A percentile compares a stretch with the other conserved stretches of the same genome.
Conservation (phyloP, 306 rosid genomes). For the Geum urbanum region DNA sequence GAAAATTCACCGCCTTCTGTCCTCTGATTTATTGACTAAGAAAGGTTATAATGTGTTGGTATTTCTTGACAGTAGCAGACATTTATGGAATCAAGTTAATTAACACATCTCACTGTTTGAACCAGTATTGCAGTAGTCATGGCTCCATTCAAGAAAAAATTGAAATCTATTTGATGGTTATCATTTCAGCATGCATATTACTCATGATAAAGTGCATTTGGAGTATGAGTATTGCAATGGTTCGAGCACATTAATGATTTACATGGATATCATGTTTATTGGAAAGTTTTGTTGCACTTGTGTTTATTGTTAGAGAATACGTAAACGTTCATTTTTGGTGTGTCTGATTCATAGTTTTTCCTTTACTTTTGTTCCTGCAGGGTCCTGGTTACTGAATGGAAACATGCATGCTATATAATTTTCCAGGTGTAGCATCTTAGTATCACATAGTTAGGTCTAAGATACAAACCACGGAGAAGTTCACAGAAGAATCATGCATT, state of each 20-base stretch:
- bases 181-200: not conserved
- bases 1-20: not conserved
- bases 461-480: not conserved
- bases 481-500: not conserved
- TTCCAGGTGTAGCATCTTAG: constrained; percentile 5
- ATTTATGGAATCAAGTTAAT: no score
- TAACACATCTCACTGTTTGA: not conserved
- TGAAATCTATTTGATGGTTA: not conserved
- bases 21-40: not conserved
- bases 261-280: not conserved
- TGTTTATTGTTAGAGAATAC: not conserved
- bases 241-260: not conserved
- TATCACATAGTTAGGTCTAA: not conserved
- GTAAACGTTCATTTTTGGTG: not conserved
- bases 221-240: not conserved
- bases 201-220: not conserved
- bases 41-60: not conserved
- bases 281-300: not conserved
- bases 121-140: not conserved
- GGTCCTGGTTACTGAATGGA: constrained; percentile 38
- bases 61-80: not conserved
- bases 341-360: not conserved
- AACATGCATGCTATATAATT: constrained; percentile 9
- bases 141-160: not conserved
- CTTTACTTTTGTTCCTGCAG: constrained; percentile 33